Conservation (phyloP, 2,329 filamentous ascomycete species). For the Calonectria leucothoes region DNA sequence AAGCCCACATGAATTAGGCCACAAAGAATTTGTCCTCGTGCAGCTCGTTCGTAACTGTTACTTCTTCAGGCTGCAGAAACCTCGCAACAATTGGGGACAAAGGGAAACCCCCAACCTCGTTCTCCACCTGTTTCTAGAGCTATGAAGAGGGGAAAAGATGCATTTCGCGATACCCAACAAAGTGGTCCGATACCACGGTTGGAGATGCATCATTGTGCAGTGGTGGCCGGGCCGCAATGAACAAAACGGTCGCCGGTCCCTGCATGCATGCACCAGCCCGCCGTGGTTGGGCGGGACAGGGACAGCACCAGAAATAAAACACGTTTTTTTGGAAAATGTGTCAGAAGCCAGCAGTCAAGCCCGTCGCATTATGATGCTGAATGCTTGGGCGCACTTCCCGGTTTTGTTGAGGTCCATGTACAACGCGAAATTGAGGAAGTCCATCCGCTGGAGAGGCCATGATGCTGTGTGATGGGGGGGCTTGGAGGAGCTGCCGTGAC, state of each 20-base stretch:
- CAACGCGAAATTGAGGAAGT: background rate
- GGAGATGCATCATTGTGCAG: background rate
- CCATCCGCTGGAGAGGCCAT: background rate
- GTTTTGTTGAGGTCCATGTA: background rate
- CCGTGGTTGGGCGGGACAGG: background rate
- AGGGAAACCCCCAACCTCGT: background rate
- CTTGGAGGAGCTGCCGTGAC: background rate
- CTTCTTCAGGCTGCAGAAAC: background rate
- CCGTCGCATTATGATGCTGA: background rate
- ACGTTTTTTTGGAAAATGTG: background rate
- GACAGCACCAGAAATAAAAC: background rate
- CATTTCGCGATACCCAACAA: background rate
- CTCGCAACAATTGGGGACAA: background rate
- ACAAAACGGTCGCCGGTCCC: background rate
- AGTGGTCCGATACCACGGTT: background rate
- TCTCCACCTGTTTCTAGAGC: background rate
- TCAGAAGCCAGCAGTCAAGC: background rate
- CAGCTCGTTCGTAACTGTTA: background rate
- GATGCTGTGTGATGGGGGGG: background rate
- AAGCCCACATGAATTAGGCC: background rate
- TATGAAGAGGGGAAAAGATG: background rate
- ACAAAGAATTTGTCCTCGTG: background rate
- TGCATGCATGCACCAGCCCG: background rate
- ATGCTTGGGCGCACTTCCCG: background rate
- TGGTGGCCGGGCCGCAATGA: background rate